These are phyloP conservation scores for Evernia prunastri DNA, from an alignment of 495 filamentous ascomycete species.

Conservation along the genomic window DNA sequence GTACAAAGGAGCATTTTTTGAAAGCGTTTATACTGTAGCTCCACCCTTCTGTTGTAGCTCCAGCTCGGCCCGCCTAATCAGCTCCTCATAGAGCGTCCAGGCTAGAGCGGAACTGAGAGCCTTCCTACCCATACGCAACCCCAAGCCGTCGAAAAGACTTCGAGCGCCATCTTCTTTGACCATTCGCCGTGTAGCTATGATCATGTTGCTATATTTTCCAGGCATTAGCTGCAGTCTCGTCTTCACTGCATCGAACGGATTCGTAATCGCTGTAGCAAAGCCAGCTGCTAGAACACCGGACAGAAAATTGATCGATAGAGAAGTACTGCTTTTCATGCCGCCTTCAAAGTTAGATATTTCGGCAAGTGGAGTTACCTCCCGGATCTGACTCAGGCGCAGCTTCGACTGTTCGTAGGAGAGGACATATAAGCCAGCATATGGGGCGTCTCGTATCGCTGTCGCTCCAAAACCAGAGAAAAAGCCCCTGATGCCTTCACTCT, in stretches of 20 bases:
- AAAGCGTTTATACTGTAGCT: neutral
- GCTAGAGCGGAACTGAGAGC: constrained; percentile 85
- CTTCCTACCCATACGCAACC: constrained; percentile 82
- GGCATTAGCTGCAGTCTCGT: constrained; percentile 90
- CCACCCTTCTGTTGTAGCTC: constrained; percentile 40
- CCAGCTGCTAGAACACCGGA: constrained; percentile 74
- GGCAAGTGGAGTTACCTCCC: neutral
- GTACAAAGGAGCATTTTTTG: neutral
- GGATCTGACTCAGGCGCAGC: constrained; percentile 47
- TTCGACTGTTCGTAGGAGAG: constrained; percentile 91
- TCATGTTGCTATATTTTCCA: constrained; percentile 75
- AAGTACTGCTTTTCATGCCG: constrained; percentile 32
- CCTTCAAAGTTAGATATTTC: constrained; percentile 11
- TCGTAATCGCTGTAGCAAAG: constrained; percentile 78
- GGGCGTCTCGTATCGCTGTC: constrained; percentile 87
- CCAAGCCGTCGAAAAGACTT: constrained; percentile 81
- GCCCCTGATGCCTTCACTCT: constrained; percentile 66
- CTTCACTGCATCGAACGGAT: constrained; percentile 96
- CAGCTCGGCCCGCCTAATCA: constrained; percentile 69
- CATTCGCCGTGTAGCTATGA: constrained; percentile 68
- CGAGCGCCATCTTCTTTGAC: constrained; percentile 71
- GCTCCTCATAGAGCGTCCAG: constrained; percentile 95
- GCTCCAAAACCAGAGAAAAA: constrained; percentile 94
- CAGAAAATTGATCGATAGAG: constrained; percentile 74
- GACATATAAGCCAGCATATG: constrained; percentile 92